phyloP scores from a whole-genome alignment of 2,329 filamentous ascomycete genomes.

The Huntiella abstrusa region DNA sequence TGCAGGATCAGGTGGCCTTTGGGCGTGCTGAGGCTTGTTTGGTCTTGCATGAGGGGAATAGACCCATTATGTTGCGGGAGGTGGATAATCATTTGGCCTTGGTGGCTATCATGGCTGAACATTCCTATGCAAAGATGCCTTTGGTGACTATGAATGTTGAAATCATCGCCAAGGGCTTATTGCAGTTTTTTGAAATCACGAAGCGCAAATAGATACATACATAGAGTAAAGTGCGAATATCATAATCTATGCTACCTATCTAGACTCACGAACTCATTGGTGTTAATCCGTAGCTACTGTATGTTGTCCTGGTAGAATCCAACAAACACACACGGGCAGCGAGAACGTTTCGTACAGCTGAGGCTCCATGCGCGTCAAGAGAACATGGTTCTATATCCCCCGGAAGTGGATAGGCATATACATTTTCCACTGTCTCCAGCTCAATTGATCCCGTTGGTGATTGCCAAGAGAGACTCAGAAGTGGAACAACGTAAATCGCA shows the following conservation, averaged over 20 bases:
- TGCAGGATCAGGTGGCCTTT: slow-evolving; percentile 48
- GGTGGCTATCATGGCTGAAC: slow-evolving; percentile 74
- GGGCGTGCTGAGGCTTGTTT: slow-evolving; percentile 49
- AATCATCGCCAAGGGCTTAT: slow-evolving; percentile 59
- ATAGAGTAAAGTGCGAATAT: too few relatives aligned
- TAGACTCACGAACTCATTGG: not conserved
- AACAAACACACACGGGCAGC: not conserved
- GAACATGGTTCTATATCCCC: too few relatives aligned
- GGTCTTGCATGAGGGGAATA: slow-evolving; percentile 43
- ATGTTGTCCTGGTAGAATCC: not conserved
- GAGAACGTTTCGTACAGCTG: too few relatives aligned
- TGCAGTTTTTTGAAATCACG: slow-evolving; percentile 60
- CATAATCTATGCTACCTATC: not conserved
- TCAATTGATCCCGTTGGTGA: too few relatives aligned
- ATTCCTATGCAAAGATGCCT: slow-evolving; percentile 66
- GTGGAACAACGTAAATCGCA: too few relatives aligned
- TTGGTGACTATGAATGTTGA: slow-evolving; percentile 77
- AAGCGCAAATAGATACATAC: slow-evolving; percentile 26
- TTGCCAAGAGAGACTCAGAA: too few relatives aligned
- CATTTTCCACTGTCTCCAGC: too few relatives aligned
- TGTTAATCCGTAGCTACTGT: too few relatives aligned
- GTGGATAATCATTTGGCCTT: slow-evolving; percentile 60
- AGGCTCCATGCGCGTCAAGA: too few relatives aligned
- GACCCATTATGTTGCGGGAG: slow-evolving; percentile 49
- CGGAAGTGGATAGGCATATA: too few relatives aligned